Evolutionary conservation across 495 filamentous ascomycete species (phyloP).

Genomic region (Jackrogersella minutella): DNA sequence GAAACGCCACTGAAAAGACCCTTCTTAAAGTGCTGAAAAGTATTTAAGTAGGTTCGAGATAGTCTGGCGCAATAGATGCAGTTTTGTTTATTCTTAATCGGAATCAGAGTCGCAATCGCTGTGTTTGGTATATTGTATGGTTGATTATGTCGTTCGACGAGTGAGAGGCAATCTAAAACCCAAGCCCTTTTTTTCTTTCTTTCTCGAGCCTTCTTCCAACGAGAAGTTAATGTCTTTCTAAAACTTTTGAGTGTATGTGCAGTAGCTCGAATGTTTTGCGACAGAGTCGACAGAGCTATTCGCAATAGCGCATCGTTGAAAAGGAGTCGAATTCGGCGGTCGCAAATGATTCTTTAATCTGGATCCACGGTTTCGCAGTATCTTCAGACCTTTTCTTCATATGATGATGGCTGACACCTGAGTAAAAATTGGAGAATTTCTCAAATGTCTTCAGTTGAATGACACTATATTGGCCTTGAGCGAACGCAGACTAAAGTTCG

Average conservation of each 20-base stretch:
- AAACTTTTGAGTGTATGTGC: conserved; percentile 5
- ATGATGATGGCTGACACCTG: not conserved
- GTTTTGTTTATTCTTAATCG: conserved; percentile 15
- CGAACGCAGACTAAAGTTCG: conserved; percentile 8
- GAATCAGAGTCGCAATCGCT: not conserved
- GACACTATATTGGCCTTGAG: not conserved
- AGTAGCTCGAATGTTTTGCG: conserved; percentile 31
- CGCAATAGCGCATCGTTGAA: conserved; percentile 44
- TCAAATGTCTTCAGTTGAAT: not conserved
- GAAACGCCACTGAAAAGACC: conserved; percentile 35
- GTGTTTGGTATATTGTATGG: not conserved
- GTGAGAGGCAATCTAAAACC: conserved; percentile 27
- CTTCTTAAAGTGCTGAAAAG: conserved; percentile 26
- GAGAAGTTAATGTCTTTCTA: not conserved
- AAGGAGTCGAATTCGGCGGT: conserved; percentile 25
- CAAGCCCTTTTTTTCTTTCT: conserved; percentile 10
- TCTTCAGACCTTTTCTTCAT: not conserved
- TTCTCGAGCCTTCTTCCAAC: not conserved
- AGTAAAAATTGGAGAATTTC: not conserved
- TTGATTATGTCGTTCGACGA: conserved; percentile 3
- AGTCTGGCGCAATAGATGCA: conserved; percentile 22
- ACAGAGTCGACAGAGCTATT: conserved; percentile 46
- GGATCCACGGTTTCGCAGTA: not conserved
- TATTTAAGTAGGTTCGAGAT: conserved; percentile 23
- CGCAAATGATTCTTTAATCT: conserved; percentile 18